Base-by-base conservation (phyloP, 2,329 filamentous ascomycete genomes). In the Aquanectria penicillioides region DNA sequence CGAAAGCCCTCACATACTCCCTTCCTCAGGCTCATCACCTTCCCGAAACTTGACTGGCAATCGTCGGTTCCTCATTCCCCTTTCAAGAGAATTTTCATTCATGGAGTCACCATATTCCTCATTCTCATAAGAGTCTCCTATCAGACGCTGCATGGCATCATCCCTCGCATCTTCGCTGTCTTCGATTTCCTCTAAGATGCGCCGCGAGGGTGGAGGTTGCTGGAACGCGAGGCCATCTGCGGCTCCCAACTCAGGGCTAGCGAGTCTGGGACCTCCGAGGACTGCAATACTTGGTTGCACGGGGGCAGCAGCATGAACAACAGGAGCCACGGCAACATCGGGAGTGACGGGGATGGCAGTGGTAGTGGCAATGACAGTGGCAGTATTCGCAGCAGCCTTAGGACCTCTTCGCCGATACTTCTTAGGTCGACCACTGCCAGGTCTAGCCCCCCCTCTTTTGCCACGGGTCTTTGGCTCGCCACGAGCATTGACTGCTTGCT, bases 371-470 rank as follows among this genome's bases (percentile, higher is more conserved):
- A 55, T 41, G 36, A 50, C 59, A 10, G 38, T 33, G 9, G 33
- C 34, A 4, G 48, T 37, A 8, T 57, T 46, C 5, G 43, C 49
- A 23, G 54, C 38, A 10, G 63, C 46, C 50, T 70, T 71, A 8
- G 63, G 64, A 17, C 52, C 61, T 13, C 62, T 58, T 36, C 71
- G 71, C 26, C 73, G 74, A 33, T 77, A 74, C 64, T 77, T 77
- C 66, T 75, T 75, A 69, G 75, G 75, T 40, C 75, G 69, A 23
- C 75, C 75, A 56, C 75, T 77, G 10, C 75, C 75, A 5, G 75
- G 75, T 40, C 75, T 70, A 25, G 75, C 75, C 7, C 75, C 75
- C 26, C 75, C 75, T 34, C 75, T 71, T 59, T 77, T 77, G 29
- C 75, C 74, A 20, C 71, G 64, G 22, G 69, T 66, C 63, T 76